A percentile compares a stretch with the other conserved stretches of the same genome.
Conservation (phyloP, 441 rosid species). For the Populus hybrid region DNA sequence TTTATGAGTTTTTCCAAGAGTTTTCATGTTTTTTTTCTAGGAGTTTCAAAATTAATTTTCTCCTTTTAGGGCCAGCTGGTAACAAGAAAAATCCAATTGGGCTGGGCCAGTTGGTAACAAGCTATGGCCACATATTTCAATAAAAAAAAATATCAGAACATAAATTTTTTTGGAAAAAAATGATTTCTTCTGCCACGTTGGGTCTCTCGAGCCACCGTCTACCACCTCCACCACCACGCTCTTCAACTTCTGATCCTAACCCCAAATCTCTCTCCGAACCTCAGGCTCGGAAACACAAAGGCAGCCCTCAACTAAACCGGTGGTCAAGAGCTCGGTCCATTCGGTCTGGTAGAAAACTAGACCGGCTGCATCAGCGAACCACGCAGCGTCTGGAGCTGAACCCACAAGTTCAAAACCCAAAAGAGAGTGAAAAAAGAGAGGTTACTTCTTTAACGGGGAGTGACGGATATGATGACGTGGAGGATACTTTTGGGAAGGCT, state of each 20-base stretch:
- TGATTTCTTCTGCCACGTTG: conserved; percentile 40
- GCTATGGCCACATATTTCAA: not conserved
- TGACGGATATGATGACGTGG: conserved; percentile 31
- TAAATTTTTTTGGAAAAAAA: conserved; percentile 7
- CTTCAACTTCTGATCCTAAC: conserved; percentile 19
- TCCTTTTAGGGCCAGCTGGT: not conserved
- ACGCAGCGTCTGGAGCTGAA: conserved; percentile 17
- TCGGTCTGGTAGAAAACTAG: conserved; percentile 62
- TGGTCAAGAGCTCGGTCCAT: conserved; percentile 86
- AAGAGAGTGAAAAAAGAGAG: conserved; percentile 16
- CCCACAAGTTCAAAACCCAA: conserved; percentile 18
- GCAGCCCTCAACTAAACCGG: conserved; percentile 68
- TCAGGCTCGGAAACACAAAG: conserved; percentile 48
- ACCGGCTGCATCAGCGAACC: conserved; percentile 37
- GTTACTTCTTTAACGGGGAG: not conserved
- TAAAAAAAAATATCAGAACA: not conserved
- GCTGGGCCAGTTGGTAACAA: not conserved
- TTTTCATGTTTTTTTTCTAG: not conserved
- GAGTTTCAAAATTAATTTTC: not conserved
- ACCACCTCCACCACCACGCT: conserved; percentile 17
- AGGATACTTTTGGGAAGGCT: conserved; percentile 39
- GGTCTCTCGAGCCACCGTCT: conserved; percentile 30
- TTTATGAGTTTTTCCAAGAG: too few species aligned
- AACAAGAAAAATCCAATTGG: not conserved
- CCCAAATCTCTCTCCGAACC: conserved; percentile 34